Evolutionary conservation across 2,329 filamentous ascomycete species (phyloP).

Genomic region (Sarocladium strictum): DNA sequence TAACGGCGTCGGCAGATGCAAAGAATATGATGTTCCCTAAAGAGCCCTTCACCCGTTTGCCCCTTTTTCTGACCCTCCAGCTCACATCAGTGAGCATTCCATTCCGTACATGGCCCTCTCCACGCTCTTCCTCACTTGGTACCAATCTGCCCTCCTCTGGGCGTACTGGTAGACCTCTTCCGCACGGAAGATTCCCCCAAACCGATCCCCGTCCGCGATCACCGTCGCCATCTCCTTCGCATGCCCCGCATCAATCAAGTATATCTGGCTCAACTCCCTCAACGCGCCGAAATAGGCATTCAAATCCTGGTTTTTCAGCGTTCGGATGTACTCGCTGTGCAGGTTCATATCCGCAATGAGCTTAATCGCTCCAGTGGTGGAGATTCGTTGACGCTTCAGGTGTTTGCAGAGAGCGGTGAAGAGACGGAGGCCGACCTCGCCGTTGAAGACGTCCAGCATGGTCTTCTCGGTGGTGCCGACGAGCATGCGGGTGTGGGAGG

Average conservation of each 20-base stretch:
- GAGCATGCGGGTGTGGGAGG: slow-evolving; percentile 86
- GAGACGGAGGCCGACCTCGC: slow-evolving; percentile 88
- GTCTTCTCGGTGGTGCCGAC: slow-evolving; percentile 94
- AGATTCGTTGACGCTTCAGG: slow-evolving; percentile 90
- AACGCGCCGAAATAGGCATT: slow-evolving; percentile 87
- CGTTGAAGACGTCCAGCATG: slow-evolving; percentile 97
- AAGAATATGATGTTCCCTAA: slow-evolving; percentile 1
- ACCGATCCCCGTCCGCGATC: slow-evolving; percentile 86
- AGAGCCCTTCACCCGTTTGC: neutral
- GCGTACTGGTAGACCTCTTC: slow-evolving; percentile 99
- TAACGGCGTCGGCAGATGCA: slow-evolving; percentile 6
- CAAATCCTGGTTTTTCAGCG: slow-evolving; percentile 75
- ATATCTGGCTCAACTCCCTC: slow-evolving; percentile 90
- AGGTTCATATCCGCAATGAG: slow-evolving; percentile 96
- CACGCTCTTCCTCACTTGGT: slow-evolving; percentile 77
- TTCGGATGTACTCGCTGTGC: slow-evolving; percentile 79
- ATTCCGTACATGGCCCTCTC: slow-evolving; percentile 97
- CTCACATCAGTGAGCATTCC: slow-evolving; percentile 79
- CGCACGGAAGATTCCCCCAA: slow-evolving; percentile 85
- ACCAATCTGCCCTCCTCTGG: slow-evolving; percentile 91
- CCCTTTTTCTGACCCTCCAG: neutral
- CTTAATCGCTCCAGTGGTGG: slow-evolving; percentile 80
- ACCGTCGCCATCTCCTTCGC: slow-evolving; percentile 93
- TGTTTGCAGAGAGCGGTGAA: slow-evolving; percentile 95
- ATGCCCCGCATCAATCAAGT: slow-evolving; percentile 76